phyloP scores from a whole-genome alignment of 371 early-diverging fungal genomes.

The Syncephalastrum monosporum region DNA sequence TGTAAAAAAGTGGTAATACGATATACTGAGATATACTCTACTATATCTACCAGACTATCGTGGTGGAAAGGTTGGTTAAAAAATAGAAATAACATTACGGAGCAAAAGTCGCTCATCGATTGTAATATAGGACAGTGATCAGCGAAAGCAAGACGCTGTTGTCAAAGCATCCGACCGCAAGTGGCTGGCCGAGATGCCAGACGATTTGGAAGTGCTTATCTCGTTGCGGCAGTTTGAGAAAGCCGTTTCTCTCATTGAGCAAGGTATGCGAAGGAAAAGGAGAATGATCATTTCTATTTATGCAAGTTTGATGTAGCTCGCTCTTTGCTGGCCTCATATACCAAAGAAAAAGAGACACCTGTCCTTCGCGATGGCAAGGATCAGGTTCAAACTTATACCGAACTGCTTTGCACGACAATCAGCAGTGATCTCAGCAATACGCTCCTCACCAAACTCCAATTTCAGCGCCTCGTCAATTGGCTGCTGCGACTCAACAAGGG shows the following conservation, averaged over 20 bases:
- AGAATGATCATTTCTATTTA: not conserved
- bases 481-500: constrained; percentile 77
- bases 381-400: constrained; percentile 64
- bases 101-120: no score
- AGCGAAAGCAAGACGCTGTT: constrained; percentile 8
- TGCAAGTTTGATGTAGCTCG: constrained; percentile 26
- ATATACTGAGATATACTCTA: no score
- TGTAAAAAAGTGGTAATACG: no score
- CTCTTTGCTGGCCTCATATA: constrained; percentile 28
- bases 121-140: no score
- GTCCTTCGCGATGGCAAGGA: constrained; percentile 49
- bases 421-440: constrained; percentile 78
- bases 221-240: constrained; percentile 84
- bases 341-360: constrained; percentile 46
- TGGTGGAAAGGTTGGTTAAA: no score
- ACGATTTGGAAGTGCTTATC: constrained; percentile 86
- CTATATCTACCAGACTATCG: no score
- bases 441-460: constrained; percentile 75
- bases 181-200: constrained; percentile 76
- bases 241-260: constrained; percentile 73
- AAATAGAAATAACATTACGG: no score
- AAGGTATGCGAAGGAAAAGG: constrained; percentile 40
- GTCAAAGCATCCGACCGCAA: constrained; percentile 45
- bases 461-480: constrained; percentile 78
- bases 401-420: constrained; percentile 63